Conservation (phyloP, 345 rosid species). For the Streptanthus diversifolius region DNA sequence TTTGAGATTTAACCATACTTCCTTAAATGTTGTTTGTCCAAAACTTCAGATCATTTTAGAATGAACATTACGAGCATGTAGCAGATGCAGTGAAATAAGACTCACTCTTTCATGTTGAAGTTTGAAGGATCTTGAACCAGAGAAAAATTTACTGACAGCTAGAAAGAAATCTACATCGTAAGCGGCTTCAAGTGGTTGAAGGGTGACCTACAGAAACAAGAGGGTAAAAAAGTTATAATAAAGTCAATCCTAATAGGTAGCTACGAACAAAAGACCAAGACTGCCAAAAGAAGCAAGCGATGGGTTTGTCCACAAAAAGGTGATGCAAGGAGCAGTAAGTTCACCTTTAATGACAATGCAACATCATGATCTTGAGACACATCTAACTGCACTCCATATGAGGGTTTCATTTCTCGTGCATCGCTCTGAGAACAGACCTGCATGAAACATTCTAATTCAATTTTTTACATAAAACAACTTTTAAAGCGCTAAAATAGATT, state of each 20-base stretch:
- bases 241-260: conserved; percentile 18
- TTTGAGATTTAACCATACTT: neutral
- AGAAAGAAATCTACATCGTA: conserved; percentile 48
- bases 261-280: conserved; percentile 16
- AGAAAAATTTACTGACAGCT: conserved; percentile 45
- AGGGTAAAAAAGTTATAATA: conserved; percentile 4
- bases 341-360: conserved; percentile 61
- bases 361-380: conserved; percentile 47
- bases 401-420: conserved; percentile 42
- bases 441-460: conserved; percentile 11
- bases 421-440: conserved; percentile 41
- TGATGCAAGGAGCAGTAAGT: conserved; percentile 25
- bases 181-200: conserved; percentile 62
- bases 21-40: neutral
- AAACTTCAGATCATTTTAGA: neutral
- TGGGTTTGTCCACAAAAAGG: conserved; percentile 3
- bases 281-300: neutral
- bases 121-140: conserved; percentile 46
- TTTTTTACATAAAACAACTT: neutral
- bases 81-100: conserved; percentile 12
- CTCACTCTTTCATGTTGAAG: conserved; percentile 82
- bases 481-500: neutral
- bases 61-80: conserved; percentile 1
- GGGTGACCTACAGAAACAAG: conserved; percentile 46
- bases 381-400: conserved; percentile 54